phyloP scores from a whole-genome alignment of 1,284 basidiomycete species.

The Tranzscheliella williamsii region DNA sequence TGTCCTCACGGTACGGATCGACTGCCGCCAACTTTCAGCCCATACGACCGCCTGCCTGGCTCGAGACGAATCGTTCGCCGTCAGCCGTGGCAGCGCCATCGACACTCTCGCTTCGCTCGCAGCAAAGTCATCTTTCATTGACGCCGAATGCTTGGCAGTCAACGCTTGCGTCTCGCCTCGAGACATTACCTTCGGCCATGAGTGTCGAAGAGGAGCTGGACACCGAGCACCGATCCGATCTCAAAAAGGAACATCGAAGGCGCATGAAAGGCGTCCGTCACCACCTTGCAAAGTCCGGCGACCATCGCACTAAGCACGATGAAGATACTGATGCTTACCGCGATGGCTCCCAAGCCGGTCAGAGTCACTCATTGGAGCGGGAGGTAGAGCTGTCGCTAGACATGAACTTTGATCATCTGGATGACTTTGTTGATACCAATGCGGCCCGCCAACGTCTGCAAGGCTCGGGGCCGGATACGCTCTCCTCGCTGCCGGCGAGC shows the following conservation, averaged over 20 bases:
- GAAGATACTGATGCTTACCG: slow-evolving; percentile 17
- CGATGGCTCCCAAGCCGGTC: slow-evolving; percentile 9
- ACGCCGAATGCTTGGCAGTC: slow-evolving; percentile 13
- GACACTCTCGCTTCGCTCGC: slow-evolving; percentile 18
- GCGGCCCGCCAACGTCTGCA: slow-evolving; percentile 31
- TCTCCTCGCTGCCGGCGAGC: slow-evolving; percentile 9
- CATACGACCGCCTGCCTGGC: slow-evolving; percentile 32
- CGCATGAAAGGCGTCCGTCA: slow-evolving; percentile 39
- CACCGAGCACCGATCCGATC: slow-evolving; percentile 2
- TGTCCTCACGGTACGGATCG: slow-evolving; percentile 28
- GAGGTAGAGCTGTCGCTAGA: slow-evolving; percentile 66
- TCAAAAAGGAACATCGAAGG: slow-evolving; percentile 26
- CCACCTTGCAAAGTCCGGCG: slow-evolving; percentile 21
- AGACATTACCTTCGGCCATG: slow-evolving; percentile 17
- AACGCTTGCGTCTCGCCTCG: slow-evolving; percentile 11
- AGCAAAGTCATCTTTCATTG: slow-evolving; percentile 12
- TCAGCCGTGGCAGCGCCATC: slow-evolving; percentile 13
- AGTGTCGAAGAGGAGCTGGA: slow-evolving; percentile 40
- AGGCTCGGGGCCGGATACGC: slow-evolving; percentile 23
- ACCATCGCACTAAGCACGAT: slow-evolving; percentile 2
- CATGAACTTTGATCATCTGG: slow-evolving; percentile 78
- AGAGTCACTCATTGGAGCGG: slow-evolving; percentile 31
- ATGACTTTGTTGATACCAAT: slow-evolving; percentile 74
- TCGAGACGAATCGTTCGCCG: slow-evolving; percentile 16
- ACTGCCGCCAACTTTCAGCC: slow-evolving; percentile 27